Evolutionary conservation across 148 eudicot species (phyloP), one percentile per base, ranked within the genome.

Genomic region (Spergularia marina): DNA sequence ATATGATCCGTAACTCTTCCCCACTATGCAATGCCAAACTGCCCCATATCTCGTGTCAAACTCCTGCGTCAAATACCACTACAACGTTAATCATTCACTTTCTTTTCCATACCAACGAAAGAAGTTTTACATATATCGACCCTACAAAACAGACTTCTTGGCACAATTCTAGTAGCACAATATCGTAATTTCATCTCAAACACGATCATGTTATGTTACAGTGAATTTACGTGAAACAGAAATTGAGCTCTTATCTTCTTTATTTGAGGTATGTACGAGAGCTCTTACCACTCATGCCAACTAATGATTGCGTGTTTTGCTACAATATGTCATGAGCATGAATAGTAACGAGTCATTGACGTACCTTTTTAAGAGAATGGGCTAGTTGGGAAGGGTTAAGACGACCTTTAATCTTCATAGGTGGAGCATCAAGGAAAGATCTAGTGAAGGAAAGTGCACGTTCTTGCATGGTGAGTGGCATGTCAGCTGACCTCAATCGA

Each of bases 21-120:
- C 78, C 0, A 76, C 78, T 67, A 76, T 55, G 41, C 78, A 76
- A 67, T 76, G 78, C 72, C 78, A 76, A n/a, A 47, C 78, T 54
- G 78, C 56, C 18, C 78, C 78, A 66, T 76, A 76, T 10, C 25
- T 66, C 44, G 41, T 40, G 17, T 76, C 72, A 66, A 76, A 76
- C 36, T 67, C 78, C 78, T 76, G 72, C 47, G 11, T 10, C 25
- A 23, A 30, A 16, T 5, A 66, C 12, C 10, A 66, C 10, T 3
- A 59, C 2, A 59, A 23, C 25, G 1, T 23, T 23, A 23, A 59
- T 10, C 44, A 36, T 63, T 63, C 20, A 61, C 18, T 3, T 11
- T 61, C 0, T 21, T 6, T 18, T 18, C 2, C n/a, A 14, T 6
- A 6, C 8, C 5, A 44, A 44, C 49, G 49, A 44, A 30, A 30